phyloP scores from a whole-genome alignment of 805 yeast genomes.

The Candida sphagnicola region DNA sequence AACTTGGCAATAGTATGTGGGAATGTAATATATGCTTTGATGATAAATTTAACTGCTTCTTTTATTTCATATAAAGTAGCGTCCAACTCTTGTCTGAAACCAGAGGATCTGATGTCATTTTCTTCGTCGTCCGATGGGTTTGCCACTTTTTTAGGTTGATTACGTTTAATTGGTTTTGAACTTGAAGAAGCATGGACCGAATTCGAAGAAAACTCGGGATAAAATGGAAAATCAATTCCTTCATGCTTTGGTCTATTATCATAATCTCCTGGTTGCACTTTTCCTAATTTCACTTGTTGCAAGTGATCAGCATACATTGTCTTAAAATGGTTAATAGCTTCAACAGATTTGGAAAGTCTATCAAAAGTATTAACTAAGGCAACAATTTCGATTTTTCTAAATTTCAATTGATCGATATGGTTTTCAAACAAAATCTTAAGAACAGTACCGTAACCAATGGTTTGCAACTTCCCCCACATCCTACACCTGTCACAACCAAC shows the following conservation, averaged over 20 bases:
- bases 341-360: constrained; percentile 80
- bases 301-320: constrained; percentile 43
- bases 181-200: neutral
- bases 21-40: constrained; percentile 60
- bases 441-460: constrained; percentile 97
- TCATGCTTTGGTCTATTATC: constrained; percentile 24
- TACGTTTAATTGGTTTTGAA: neutral
- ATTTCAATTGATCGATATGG: constrained; percentile 50
- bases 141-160: neutral
- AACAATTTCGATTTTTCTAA: constrained; percentile 79
- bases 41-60: constrained; percentile 62
- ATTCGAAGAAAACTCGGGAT: constrained; percentile 2
- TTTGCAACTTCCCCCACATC: constrained; percentile 97
- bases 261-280: constrained; percentile 37
- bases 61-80: constrained; percentile 49
- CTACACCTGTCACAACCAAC: constrained; percentile 98
- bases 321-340: constrained; percentile 70
- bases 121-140: constrained; percentile 3
- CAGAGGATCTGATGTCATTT: constrained; percentile 5
- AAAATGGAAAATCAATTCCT: constrained; percentile 40
- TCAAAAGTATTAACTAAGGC: constrained; percentile 92
- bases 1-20: constrained; percentile 60
- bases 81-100: constrained; percentile 41
- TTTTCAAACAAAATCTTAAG: constrained; percentile 84
- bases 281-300: constrained; percentile 36